Percentiles rank a stretch among this genome's conserved stretches.
Evolutionary conservation across 2,329 filamentous ascomycete species (phyloP).

Genomic region (Clonostachys solani): DNA sequence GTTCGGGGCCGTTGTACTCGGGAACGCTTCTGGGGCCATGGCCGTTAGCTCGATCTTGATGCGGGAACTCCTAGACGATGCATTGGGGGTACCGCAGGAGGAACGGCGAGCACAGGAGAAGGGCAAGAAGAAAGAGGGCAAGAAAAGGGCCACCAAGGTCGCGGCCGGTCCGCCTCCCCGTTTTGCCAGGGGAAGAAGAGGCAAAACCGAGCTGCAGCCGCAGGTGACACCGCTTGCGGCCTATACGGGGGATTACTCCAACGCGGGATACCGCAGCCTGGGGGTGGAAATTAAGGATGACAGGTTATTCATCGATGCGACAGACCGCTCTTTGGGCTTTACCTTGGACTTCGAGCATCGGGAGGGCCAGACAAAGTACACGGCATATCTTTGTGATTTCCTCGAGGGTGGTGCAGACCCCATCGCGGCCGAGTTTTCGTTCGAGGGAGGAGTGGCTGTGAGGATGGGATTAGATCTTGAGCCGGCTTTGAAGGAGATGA

Average conservation of each 20-base stretch:
- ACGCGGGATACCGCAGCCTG: constrained; percentile 16
- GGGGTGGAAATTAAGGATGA: constrained; percentile 7
- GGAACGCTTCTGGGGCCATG: constrained; percentile 11
- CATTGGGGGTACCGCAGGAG: background rate
- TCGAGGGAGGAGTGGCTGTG: constrained; percentile 2
- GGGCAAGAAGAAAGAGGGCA: background rate
- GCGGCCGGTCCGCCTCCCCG: background rate
- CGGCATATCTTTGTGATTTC: constrained; percentile 3
- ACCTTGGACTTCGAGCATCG: too few relatives aligned
- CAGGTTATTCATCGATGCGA: too few relatives aligned
- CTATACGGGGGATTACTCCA: constrained; percentile 14
- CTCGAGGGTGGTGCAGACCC: constrained; percentile 1
- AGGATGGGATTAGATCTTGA: constrained; percentile 3
- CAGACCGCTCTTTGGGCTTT: too few relatives aligned
- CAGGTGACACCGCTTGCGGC: constrained; percentile 2
- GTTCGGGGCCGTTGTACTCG: constrained; percentile 16
- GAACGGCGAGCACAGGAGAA: background rate
- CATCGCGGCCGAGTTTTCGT: constrained; percentile 2
- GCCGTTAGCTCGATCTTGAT: constrained; percentile 9
- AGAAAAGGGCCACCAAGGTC: background rate
- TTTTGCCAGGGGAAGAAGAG: background rate
- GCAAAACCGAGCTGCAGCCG: background rate
- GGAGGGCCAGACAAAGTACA: too few relatives aligned
- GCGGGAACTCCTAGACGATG: constrained; percentile 12
- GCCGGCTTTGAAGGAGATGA: too few relatives aligned